Evolutionary conservation across 2,329 filamentous ascomycete species (phyloP).

Genomic region (Pseudonectria foliicola): DNA sequence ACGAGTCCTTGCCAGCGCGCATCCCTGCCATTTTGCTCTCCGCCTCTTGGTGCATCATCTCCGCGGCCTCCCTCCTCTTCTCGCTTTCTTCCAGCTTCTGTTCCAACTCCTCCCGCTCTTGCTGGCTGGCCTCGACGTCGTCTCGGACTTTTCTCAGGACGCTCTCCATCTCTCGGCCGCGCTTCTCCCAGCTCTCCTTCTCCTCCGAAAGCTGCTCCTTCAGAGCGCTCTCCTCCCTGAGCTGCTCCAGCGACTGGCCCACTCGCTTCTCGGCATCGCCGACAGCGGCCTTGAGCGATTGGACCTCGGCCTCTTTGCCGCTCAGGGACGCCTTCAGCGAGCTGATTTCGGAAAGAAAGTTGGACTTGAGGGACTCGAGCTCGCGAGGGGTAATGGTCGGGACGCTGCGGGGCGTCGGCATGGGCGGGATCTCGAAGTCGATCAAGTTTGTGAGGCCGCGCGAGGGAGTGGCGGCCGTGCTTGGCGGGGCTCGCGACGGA

Average conservation of each 20-base stretch:
- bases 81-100: slow-evolving; percentile 71
- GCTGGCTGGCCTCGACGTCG: slow-evolving; percentile 70
- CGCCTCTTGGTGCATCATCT: slow-evolving; percentile 68
- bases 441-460: slow-evolving; percentile 59
- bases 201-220: slow-evolving; percentile 69
- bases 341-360: slow-evolving; percentile 86
- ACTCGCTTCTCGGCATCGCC: slow-evolving; percentile 88
- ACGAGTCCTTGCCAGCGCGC: slow-evolving; percentile 51
- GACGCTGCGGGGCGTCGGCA: slow-evolving; percentile 84
- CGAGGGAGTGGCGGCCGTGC: slow-evolving; percentile 37
- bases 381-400: slow-evolving; percentile 88
- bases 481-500: slow-evolving; percentile 25
- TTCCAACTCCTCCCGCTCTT: slow-evolving; percentile 73
- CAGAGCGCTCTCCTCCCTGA: slow-evolving; percentile 66
- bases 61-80: slow-evolving; percentile 63
- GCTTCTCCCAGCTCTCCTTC: slow-evolving; percentile 75
- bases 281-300: slow-evolving; percentile 79
- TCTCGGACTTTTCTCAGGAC: slow-evolving; percentile 74
- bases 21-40: slow-evolving; percentile 70
- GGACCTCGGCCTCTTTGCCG: slow-evolving; percentile 87
- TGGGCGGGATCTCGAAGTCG: slow-evolving; percentile 79
- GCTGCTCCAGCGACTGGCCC: slow-evolving; percentile 73
- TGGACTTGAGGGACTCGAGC: slow-evolving; percentile 85
- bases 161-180: slow-evolving; percentile 77
- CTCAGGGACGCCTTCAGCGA: slow-evolving; percentile 86